phyloP scores from a whole-genome alignment of 495 filamentous ascomycete genomes.

The Penicillium malachiteum region DNA sequence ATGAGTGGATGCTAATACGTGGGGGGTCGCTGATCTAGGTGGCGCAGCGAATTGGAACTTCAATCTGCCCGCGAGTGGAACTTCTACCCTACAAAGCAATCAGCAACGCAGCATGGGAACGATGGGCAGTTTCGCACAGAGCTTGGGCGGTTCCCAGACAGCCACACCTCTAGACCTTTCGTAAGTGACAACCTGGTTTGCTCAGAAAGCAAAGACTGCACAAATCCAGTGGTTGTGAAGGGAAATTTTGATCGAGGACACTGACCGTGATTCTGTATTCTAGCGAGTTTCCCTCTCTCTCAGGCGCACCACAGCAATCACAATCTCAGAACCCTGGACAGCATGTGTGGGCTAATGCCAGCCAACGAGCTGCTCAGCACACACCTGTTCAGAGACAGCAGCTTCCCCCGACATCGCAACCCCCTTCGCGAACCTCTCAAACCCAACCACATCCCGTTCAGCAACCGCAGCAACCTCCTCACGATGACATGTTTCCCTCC shows the following conservation, averaged over 20 bases:
- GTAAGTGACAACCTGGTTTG: slow-evolving; percentile 54
- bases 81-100: slow-evolving; percentile 55
- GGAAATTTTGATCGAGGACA: neutral
- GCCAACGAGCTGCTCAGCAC: slow-evolving; percentile 55
- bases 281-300: slow-evolving; percentile 84
- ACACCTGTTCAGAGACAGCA: slow-evolving; percentile 67
- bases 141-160: slow-evolving; percentile 73
- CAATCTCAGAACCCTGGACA: slow-evolving; percentile 56
- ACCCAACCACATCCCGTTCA: slow-evolving; percentile 54
- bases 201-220: neutral
- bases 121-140: slow-evolving; percentile 77
- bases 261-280: slow-evolving; percentile 18
- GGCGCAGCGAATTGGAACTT: slow-evolving; percentile 75
- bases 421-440: slow-evolving; percentile 48
- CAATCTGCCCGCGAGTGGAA: slow-evolving; percentile 70
- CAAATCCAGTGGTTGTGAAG: neutral
- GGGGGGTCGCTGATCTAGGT: slow-evolving; percentile 45
- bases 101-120: slow-evolving; percentile 61
- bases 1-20: slow-evolving; percentile 29
- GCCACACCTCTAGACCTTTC: slow-evolving; percentile 73
- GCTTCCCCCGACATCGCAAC: slow-evolving; percentile 50
- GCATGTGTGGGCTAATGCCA: slow-evolving; percentile 67
- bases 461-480: slow-evolving; percentile 57
- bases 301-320: slow-evolving; percentile 65
- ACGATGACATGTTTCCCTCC: slow-evolving; percentile 54